These are phyloP conservation scores for Passiflora organensis DNA, from an alignment of 345 rosid genomes.

Conservation along the genomic window DNA sequence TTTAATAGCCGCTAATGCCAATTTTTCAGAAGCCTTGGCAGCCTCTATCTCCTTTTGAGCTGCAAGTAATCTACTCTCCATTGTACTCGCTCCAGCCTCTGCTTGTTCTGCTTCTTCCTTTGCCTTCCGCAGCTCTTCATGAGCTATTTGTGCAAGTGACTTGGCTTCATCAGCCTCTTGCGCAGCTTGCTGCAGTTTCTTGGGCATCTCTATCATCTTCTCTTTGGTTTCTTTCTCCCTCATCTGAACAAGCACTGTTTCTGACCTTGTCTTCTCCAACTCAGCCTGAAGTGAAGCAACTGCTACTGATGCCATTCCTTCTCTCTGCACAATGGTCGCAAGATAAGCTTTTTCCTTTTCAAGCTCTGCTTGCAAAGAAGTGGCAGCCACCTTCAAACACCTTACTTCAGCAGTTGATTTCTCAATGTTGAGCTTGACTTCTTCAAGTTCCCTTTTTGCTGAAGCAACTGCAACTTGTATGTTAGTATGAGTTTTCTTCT, in stretches of 20 bases:
- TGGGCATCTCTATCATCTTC: constrained; percentile 60
- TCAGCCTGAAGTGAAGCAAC: constrained; percentile 79
- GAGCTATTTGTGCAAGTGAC: constrained; percentile 53
- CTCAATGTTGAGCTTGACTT: constrained; percentile 74
- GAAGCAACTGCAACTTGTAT: constrained; percentile 59
- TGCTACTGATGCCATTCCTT: constrained; percentile 77
- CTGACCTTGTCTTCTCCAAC: constrained; percentile 52
- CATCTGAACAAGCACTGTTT: constrained; percentile 48
- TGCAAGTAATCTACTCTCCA: constrained; percentile 64
- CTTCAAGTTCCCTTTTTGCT: constrained; percentile 77
- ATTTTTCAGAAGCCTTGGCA: constrained; percentile 73
- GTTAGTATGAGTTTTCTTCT: constrained; percentile 40
- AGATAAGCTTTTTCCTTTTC: constrained; percentile 60
- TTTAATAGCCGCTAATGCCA: constrained; percentile 79
- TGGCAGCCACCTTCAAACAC: constrained; percentile 58
- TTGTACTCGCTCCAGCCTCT: constrained; percentile 65
- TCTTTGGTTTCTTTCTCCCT: constrained; percentile 65
- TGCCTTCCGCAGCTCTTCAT: constrained; percentile 66
- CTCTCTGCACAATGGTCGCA: constrained; percentile 60
- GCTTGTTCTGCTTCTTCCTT: constrained; percentile 81
- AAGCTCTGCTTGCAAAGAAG: constrained; percentile 56
- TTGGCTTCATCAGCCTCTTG: constrained; percentile 79
- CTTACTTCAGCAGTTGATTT: constrained; percentile 70
- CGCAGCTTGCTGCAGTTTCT: constrained; percentile 65
- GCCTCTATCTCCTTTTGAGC: constrained; percentile 83